Evolutionary conservation across 306 rosid species (phyloP).

Genomic region (barrel medic (Medicago truncatula)): DNA sequence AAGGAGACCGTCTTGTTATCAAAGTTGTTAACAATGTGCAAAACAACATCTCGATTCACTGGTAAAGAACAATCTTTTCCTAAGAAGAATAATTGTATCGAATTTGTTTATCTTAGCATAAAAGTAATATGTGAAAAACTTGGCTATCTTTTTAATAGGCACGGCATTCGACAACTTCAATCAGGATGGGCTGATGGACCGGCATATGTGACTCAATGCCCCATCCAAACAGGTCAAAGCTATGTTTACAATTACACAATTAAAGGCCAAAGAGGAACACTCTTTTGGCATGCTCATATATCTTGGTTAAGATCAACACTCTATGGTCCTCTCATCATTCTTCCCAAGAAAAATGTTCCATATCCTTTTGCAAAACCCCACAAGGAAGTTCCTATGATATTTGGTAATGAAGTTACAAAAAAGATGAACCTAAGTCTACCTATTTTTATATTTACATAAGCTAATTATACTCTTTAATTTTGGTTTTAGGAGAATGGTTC

Average conservation of each 20-base stretch:
- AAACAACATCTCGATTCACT: slow-evolving; percentile 66
- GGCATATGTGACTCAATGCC: slow-evolving; percentile 51
- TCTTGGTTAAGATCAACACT: slow-evolving; percentile 60
- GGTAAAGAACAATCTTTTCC: slow-evolving; percentile 47
- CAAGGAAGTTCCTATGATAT: slow-evolving; percentile 58
- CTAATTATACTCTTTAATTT: slow-evolving; percentile 15
- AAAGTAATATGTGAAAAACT: background rate
- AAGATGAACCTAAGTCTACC: background rate
- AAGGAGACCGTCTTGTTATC: slow-evolving; percentile 70
- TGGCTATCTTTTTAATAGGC: slow-evolving; percentile 52
- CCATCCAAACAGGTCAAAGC: slow-evolving; percentile 52
- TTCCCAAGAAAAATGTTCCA: slow-evolving; percentile 57
- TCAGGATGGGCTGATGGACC: slow-evolving; percentile 61
- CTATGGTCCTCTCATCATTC: slow-evolving; percentile 70
- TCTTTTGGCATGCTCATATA: slow-evolving; percentile 56
- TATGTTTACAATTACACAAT: slow-evolving; percentile 79
- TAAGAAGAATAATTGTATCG: background rate
- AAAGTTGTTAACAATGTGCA: slow-evolving; percentile 65
- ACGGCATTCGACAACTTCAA: slow-evolving; percentile 63
- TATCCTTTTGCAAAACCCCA: slow-evolving; percentile 55
- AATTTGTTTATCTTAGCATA: background rate
- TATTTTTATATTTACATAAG: background rate
- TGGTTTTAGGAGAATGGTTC: slow-evolving; percentile 79
- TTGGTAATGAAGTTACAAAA: slow-evolving; percentile 40
- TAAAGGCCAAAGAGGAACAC: slow-evolving; percentile 77